Percentiles rank a stretch among this genome's conserved stretches.
Evolutionary conservation across 306 rosid species (phyloP).

Genomic region (Corylus heterophylla): DNA sequence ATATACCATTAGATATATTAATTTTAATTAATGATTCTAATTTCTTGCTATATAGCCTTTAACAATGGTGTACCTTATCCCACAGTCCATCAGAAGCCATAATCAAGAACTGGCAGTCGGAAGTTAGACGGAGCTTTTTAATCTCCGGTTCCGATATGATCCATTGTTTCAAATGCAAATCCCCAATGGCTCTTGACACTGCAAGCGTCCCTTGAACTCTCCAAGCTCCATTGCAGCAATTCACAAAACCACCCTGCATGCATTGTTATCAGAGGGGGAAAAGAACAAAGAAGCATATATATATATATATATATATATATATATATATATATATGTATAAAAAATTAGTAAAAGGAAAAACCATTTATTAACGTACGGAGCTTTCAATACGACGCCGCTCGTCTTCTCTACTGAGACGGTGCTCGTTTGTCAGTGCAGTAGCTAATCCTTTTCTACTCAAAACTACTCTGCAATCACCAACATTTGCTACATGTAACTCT

Average conservation of each 20-base stretch:
- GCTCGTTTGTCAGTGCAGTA: slow-evolving; percentile 29
- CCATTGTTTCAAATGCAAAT: slow-evolving; percentile 44
- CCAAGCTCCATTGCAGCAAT: slow-evolving; percentile 42
- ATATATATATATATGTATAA: too few species aligned
- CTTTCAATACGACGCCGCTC: slow-evolving; percentile 46
- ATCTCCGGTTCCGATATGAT: slow-evolving; percentile 43
- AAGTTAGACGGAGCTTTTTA: slow-evolving; percentile 28
- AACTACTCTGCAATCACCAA: slow-evolving; percentile 48
- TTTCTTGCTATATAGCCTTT: too few species aligned
- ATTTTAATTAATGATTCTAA: too few species aligned
- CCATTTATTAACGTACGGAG: slow-evolving; percentile 15
- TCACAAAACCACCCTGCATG: slow-evolving; percentile 46
- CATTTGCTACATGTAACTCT: slow-evolving; percentile 36
- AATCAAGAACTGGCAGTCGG: slow-evolving; percentile 38
- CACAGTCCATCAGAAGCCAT: slow-evolving; percentile 49
- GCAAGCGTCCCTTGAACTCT: slow-evolving; percentile 46
- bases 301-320: too few species aligned
- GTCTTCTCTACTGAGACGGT: slow-evolving; percentile 36
- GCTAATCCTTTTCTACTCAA: slow-evolving; percentile 39
- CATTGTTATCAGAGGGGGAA: background rate
- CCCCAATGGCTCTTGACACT: slow-evolving; percentile 47
- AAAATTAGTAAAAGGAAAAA: background rate
- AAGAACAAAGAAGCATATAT: background rate
- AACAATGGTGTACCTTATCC: slow-evolving; percentile 30
- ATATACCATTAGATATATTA: too few species aligned